A percentile compares a stretch with the other conserved stretches of the same genome.
phyloP scores from a whole-genome alignment of 2,329 filamentous ascomycete species.

The Alternaria sp. region DNA sequence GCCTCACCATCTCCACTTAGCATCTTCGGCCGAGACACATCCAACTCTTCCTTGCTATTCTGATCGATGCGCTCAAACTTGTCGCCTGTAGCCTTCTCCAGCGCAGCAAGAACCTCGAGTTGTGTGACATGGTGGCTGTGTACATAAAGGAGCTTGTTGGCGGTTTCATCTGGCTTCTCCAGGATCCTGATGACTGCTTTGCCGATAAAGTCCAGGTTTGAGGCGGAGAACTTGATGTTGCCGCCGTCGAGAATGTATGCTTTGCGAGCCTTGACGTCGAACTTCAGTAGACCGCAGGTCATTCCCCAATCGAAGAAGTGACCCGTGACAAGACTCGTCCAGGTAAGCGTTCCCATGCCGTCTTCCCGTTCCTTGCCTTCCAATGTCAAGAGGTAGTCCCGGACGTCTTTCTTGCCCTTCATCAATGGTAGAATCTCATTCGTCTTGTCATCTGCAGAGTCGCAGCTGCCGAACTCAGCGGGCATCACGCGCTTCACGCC shows the following conservation, averaged over 20 bases:
- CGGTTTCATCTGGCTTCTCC: slow-evolving; percentile 53
- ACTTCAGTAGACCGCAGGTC: slow-evolving; percentile 56
- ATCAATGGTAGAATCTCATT: slow-evolving; percentile 60
- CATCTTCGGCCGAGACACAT: slow-evolving; percentile 38
- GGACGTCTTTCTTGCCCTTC: slow-evolving; percentile 54
- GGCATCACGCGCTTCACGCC: slow-evolving; percentile 67
- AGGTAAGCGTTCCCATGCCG: slow-evolving; percentile 53
- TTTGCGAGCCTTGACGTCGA: slow-evolving; percentile 58
- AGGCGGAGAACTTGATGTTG: slow-evolving; percentile 60
- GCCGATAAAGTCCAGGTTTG: slow-evolving; percentile 60
- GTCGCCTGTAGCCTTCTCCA: slow-evolving; percentile 60
- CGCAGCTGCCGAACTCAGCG: slow-evolving; percentile 63
- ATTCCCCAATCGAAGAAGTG: slow-evolving; percentile 69
- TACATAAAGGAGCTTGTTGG: slow-evolving; percentile 65
- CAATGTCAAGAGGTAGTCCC: slow-evolving; percentile 57
- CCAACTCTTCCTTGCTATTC: slow-evolving; percentile 42
- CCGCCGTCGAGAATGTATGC: slow-evolving; percentile 66
- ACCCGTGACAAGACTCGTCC: slow-evolving; percentile 66
- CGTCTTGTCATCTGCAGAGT: slow-evolving; percentile 49
- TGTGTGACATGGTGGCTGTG: slow-evolving; percentile 65
- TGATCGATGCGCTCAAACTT: slow-evolving; percentile 58
- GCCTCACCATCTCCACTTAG: slow-evolving; percentile 40
- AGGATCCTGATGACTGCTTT: slow-evolving; percentile 61
- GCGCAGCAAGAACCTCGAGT: slow-evolving; percentile 61
- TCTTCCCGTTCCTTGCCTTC: slow-evolving; percentile 48